Conservation (phyloP, 2,329 filamentous ascomycete genomes). For the Xylariaceae sp. region DNA sequence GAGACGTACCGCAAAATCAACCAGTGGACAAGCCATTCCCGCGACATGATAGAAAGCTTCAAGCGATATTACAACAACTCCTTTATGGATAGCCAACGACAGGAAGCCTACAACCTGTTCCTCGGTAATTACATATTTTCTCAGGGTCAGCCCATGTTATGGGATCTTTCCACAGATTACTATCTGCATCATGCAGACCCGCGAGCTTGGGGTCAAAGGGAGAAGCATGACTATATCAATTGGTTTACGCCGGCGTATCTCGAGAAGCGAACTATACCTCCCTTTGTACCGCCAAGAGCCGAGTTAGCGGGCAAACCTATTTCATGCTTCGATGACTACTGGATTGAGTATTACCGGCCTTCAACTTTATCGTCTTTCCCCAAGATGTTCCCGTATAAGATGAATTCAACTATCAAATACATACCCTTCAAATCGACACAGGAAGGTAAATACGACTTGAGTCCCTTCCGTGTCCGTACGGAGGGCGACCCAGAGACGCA, state of each 20-base stretch:
- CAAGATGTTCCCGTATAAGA: conserved; percentile 90
- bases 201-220: conserved; percentile 66
- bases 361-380: conserved; percentile 83
- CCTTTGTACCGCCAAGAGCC: conserved; percentile 43
- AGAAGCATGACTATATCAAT: conserved; percentile 73
- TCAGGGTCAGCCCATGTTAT: conserved; percentile 90
- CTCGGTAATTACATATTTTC: conserved; percentile 92
- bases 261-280: conserved; percentile 62
- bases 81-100: conserved; percentile 94
- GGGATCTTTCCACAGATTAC: conserved; percentile 94
- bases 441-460: conserved; percentile 78
- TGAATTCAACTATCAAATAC: conserved; percentile 87
- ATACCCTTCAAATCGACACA: conserved; percentile 74
- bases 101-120: conserved; percentile 97
- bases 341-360: conserved; percentile 95
- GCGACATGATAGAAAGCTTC: conserved; percentile 99
- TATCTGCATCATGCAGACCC: conserved; percentile 92
- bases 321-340: conserved; percentile 84
- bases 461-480: conserved; percentile 81
- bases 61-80: conserved; percentile 99
- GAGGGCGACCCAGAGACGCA: conserved; percentile 60
- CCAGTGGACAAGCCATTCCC: conserved; percentile 95
- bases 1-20: conserved; percentile 99
- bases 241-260: conserved; percentile 84
- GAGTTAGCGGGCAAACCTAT: conserved; percentile 49